Evolutionary conservation across 2,329 filamentous ascomycete genomes (phyloP).

Genomic region (Phialophora macrospora): DNA sequence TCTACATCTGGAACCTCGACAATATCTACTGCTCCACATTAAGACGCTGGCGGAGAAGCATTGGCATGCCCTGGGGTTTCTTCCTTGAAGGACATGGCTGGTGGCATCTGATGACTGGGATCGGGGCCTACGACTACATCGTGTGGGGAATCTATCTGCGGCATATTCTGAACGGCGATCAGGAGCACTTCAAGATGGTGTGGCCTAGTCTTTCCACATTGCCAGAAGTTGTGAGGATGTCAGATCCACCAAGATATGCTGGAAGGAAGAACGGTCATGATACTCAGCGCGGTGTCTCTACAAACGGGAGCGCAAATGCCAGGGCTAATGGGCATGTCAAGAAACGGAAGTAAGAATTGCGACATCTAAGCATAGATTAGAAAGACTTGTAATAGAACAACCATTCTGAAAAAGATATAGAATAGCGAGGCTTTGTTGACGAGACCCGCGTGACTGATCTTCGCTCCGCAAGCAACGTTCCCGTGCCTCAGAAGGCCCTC

Average conservation of each 20-base stretch:
- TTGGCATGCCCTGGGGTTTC: slow-evolving; percentile 80
- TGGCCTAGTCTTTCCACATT: slow-evolving; percentile 70
- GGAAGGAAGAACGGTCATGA: slow-evolving; percentile 2
- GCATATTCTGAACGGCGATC: slow-evolving; percentile 72
- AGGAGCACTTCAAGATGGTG: slow-evolving; percentile 71
- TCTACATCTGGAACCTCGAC: slow-evolving; percentile 78
- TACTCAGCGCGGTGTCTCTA: neutral
- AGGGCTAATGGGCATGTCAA: slow-evolving; percentile 13
- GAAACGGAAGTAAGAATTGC: slow-evolving; percentile 8
- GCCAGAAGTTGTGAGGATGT: slow-evolving; percentile 53
- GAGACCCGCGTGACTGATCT: neutral
- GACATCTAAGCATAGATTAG: neutral
- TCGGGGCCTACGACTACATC: slow-evolving; percentile 84
- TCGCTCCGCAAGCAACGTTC: neutral
- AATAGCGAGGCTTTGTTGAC: neutral
- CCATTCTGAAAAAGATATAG: neutral
- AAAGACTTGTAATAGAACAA: neutral
- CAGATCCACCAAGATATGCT: slow-evolving; percentile 21
- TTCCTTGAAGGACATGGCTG: slow-evolving; percentile 74
- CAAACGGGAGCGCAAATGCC: slow-evolving; percentile 17
- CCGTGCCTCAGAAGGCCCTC: slow-evolving; percentile 45
- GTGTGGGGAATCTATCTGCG: slow-evolving; percentile 82
- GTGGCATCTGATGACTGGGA: slow-evolving; percentile 81
- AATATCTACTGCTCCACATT: slow-evolving; percentile 74
- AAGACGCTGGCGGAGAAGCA: slow-evolving; percentile 66